Base-by-base conservation (phyloP, 2,329 filamentous ascomycete genomes). In the Botrytis cinerea region DNA sequence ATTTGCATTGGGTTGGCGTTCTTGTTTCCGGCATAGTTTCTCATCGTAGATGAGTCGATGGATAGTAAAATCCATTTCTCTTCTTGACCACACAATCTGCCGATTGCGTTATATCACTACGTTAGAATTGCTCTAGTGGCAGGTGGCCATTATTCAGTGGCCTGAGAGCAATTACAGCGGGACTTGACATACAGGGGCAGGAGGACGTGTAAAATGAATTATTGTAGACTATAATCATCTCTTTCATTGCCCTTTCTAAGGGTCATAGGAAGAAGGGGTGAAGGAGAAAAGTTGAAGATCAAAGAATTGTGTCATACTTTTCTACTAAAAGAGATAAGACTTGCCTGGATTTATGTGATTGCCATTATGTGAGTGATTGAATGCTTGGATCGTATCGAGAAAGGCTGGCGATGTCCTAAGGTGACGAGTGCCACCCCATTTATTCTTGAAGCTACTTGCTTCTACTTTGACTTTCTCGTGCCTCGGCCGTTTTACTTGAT, bases 1-100 rank as follows among this genome's bases (percentile, higher is more conserved):
- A 57, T 57, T 69, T 69, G 48, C 66, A 69, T 69, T 69, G 38
- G 66, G 66, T 32, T 32, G 66, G 66, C 66, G 66, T 69, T 57
- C 48, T 57, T 57, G 10, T 69, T 43, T 57, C 32, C 35, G n/a
- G 18, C 25, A 69, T 43, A 22, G 38, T n/a, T 59, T 43, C 66
- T 69, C 38, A 32, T 57, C 35, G 43, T 18, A 25, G 48, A 69
- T 57, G n/a, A 57, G 38, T 32, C 35, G 38, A 69, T 69, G 66
- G 66, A 32, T 43, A 57, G 64, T 57, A 10, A 32, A 32, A 32
- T 32, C 7, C 20, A n/a, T 57, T 20, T n/a, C n/a, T 16, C n/a
- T 59, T n/a, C 18, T 32, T 69, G 66, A 69, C 28, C 32, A 48
- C 48, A 43, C 66, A 28, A 57, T 45, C 32, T 14, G n/a, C 45